Conservation (phyloP, 2,329 filamentous ascomycete species). For the Aspergillus transmontanensis region DNA sequence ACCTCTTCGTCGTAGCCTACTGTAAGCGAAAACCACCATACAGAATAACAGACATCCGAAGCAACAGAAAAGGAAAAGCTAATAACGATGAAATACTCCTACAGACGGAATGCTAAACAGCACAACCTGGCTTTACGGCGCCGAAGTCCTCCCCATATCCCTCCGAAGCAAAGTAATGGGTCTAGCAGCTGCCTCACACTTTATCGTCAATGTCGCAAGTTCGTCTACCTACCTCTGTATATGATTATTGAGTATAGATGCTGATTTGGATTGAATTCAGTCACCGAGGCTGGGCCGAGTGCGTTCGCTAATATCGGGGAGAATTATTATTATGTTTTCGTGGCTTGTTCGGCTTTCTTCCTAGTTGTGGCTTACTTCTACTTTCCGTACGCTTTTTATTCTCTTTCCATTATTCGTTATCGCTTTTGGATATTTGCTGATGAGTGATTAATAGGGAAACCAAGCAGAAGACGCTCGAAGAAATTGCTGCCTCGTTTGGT, state of each 20-base stretch:
- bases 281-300: constrained; percentile 58
- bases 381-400: constrained; percentile 49
- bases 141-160: constrained; percentile 57
- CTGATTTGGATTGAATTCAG: constrained; percentile 16
- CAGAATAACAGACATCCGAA: background rate
- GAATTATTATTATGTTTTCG: constrained; percentile 65
- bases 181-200: constrained; percentile 55
- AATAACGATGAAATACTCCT: background rate
- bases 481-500: constrained; percentile 53
- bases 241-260: background rate
- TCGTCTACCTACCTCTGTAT: constrained; percentile 12
- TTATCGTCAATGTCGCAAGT: constrained; percentile 58
- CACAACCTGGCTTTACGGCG: constrained; percentile 59
- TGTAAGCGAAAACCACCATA: constrained; percentile 41
- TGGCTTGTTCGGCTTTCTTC: constrained; percentile 56
- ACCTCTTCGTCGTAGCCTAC: constrained; percentile 59
- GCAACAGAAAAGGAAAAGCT: background rate
- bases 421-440: constrained; percentile 7
- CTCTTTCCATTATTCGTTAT: background rate
- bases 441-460: constrained; percentile 43
- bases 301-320: constrained; percentile 61
- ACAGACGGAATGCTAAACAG: constrained; percentile 56
- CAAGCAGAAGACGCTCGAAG: constrained; percentile 51
- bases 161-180: constrained; percentile 60
- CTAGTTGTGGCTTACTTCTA: constrained; percentile 56